These are phyloP conservation scores for Lentinula sp. DNA, from an alignment of 768 basidiomycete genomes.

Conservation along the genomic window DNA sequence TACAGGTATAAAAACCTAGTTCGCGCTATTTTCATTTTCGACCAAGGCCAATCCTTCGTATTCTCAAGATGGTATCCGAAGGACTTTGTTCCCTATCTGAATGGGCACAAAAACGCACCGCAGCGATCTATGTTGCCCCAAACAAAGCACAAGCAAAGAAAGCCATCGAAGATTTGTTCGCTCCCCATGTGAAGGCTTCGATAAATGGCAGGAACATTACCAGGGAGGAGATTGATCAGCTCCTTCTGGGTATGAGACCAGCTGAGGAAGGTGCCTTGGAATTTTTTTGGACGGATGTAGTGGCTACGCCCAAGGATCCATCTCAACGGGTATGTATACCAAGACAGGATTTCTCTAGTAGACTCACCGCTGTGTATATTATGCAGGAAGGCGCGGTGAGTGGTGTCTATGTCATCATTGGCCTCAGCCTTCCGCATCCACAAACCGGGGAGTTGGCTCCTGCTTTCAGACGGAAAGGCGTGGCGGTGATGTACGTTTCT, in stretches of 20 bases:
- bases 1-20: no score
- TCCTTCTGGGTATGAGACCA: neutral
- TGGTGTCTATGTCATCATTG: neutral
- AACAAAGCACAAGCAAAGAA: neutral
- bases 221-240: neutral
- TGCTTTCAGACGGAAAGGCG: neutral
- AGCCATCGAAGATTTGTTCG: neutral
- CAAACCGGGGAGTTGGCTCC: neutral
- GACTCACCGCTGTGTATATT: neutral
- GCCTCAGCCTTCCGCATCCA: neutral
- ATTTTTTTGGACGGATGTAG: neutral
- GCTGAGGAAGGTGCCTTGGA: neutral
- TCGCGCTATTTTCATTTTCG: no score
- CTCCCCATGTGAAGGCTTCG: neutral
- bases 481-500: neutral
- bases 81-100: neutral
- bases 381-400: neutral
- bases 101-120: neutral
- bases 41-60: neutral
- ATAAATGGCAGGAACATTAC: neutral
- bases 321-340: neutral
- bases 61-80: neutral
- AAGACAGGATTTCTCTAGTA: no score
- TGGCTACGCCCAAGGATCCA: neutral
- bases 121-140: neutral